These are phyloP conservation scores for Plectranthus barbatus DNA, from an alignment of 257 asterid species.

Conservation along the genomic window DNA sequence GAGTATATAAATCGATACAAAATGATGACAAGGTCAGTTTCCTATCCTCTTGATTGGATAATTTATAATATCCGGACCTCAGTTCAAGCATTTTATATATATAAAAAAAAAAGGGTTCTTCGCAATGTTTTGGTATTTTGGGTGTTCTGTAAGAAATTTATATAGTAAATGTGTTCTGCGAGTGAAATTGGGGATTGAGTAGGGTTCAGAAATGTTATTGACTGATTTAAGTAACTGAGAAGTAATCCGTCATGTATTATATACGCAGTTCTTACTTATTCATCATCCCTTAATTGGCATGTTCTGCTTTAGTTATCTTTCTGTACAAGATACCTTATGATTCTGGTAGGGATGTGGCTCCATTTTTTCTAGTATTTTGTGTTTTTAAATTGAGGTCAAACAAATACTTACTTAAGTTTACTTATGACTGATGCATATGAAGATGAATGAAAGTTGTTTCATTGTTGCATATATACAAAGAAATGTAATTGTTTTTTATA, in stretches of 20 bases:
- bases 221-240: not conserved
- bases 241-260: too few relatives aligned
- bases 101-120: not conserved
- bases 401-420: not conserved
- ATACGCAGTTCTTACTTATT: not conserved
- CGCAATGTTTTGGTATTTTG: not conserved
- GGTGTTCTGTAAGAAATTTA: not conserved
- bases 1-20: constrained; percentile 92
- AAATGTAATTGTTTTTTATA: not conserved
- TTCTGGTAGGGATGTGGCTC: not conserved
- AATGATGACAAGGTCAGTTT: constrained; percentile 88
- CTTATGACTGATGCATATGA: not conserved
- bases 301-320: not conserved
- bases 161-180: not conserved
- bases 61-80: not conserved
- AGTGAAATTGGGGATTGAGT: not conserved
- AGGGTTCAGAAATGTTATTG: not conserved
- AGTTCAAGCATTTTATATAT: not conserved
- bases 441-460: not conserved
- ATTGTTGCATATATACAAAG: not conserved
- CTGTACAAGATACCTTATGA: not conserved
- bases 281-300: not conserved
- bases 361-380: not conserved
- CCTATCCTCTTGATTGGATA: constrained; percentile 11
- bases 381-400: not conserved